Conservation (phyloP, 495 filamentous ascomycete genomes). For the Cladorrhinum samala region DNA sequence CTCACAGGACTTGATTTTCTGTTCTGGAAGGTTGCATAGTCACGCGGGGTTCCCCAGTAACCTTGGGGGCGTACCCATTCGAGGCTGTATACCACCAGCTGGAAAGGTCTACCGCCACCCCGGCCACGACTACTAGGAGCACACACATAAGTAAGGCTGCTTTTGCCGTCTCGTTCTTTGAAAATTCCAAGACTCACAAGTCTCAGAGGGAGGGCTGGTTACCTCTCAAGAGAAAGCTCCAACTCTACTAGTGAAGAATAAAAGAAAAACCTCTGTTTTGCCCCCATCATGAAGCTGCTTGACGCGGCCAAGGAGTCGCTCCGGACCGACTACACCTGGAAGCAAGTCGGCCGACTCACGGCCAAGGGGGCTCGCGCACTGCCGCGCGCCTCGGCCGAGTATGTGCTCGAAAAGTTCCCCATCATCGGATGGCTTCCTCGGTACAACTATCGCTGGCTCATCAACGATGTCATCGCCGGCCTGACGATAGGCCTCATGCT, state of each 20-base stretch:
- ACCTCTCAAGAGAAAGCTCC: too few species aligned
- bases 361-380: conserved; percentile 25
- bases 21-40: neutral
- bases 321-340: conserved; percentile 32
- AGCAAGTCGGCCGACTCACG: conserved; percentile 26
- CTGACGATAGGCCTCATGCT: conserved; percentile 47
- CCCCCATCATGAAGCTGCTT: conserved; percentile 7
- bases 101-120: too few species aligned
- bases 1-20: neutral
- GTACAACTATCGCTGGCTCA: conserved; percentile 43
- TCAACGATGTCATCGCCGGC: conserved; percentile 46
- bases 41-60: neutral
- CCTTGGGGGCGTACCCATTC: neutral
- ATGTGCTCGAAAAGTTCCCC: conserved; percentile 47
- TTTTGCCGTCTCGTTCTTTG: neutral
- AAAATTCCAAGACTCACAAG: too few species aligned
- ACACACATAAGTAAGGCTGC: neutral
- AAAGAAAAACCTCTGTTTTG: neutral
- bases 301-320: conserved; percentile 24
- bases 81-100: too few species aligned
- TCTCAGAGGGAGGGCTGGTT: too few species aligned
- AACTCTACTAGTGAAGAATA: neutral
- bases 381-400: conserved; percentile 36
- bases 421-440: conserved; percentile 46
- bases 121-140: too few species aligned